Conservation (phyloP, 371 early-diverging fungal species). For the Capniomyces stellatus region DNA sequence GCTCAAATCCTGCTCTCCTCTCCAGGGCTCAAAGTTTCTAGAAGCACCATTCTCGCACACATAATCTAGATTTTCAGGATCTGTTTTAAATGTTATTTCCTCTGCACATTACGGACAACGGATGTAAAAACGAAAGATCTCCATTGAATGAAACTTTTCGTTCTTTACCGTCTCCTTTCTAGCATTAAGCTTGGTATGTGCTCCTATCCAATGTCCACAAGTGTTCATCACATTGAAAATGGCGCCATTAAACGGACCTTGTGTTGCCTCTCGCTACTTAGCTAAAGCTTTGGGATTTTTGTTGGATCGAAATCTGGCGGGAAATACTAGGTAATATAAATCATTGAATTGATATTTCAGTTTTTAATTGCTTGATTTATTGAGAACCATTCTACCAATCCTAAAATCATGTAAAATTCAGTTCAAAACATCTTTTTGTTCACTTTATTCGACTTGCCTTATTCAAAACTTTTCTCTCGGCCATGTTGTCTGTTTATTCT, state of each 20-base stretch:
- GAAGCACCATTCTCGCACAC: constrained; percentile 82
- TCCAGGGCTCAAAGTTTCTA: constrained; percentile 92
- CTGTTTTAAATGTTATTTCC: constrained; percentile 95
- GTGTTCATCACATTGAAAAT: constrained; percentile 92
- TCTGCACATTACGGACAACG: constrained; percentile 87
- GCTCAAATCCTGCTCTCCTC: constrained; percentile 40
- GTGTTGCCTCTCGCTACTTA: constrained; percentile 62
- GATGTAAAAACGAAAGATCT: constrained; percentile 91
- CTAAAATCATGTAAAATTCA: not conserved
- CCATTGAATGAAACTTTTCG: constrained; percentile 68
- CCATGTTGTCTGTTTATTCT: not conserved
- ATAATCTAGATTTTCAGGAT: constrained; percentile 92
- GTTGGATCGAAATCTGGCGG: constrained; percentile 28
- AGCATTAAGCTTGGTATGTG: constrained; percentile 95
- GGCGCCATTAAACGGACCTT: constrained; percentile 95
- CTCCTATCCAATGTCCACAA: constrained; percentile 90
- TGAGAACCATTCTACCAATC: not conserved
- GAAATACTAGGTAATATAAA: constrained; percentile 9
- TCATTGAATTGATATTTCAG: not conserved
- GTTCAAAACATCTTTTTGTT: not conserved
- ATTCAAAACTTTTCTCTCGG: not conserved
- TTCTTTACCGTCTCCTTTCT: constrained; percentile 70
- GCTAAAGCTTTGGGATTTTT: constrained; percentile 45
- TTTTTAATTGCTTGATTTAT: not conserved
- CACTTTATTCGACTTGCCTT: not conserved